phyloP scores from a whole-genome alignment of 2,329 filamentous ascomycete genomes.

The Calonectria ilicicola region DNA sequence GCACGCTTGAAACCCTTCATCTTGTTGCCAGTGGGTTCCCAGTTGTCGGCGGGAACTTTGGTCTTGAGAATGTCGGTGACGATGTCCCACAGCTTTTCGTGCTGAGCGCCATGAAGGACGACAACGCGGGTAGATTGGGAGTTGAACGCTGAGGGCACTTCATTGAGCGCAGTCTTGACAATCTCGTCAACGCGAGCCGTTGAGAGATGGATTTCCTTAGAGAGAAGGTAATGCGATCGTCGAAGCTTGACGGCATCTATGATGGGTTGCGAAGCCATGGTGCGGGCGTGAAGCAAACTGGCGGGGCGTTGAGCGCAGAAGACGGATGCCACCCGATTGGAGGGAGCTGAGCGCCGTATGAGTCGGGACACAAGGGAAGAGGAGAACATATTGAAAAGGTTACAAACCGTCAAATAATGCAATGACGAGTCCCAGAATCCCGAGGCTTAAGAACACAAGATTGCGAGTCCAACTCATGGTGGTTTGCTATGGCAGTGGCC shows the following conservation, averaged over 20 bases:
- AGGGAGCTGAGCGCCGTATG: background rate
- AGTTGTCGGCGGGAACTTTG: background rate
- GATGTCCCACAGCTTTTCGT: constrained; percentile 1
- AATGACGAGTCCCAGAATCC: background rate
- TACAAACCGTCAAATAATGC: background rate
- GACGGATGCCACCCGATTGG: background rate
- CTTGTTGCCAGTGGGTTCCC: background rate
- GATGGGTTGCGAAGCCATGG: background rate
- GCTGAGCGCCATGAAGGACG: background rate
- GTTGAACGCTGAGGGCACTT: constrained; percentile 1
- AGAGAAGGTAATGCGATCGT: background rate
- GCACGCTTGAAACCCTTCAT: background rate
- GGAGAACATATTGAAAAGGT: background rate
- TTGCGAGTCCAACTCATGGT: background rate
- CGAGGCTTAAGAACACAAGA: background rate
- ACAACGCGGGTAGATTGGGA: background rate
- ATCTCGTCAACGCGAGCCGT: background rate
- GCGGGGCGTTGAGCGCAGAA: background rate
- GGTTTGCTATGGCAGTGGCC: background rate
- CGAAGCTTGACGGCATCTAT: background rate
- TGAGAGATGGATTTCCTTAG: background rate
- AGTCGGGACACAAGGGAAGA: background rate
- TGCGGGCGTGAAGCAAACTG: background rate
- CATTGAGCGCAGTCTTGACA: background rate
- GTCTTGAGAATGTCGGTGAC: background rate